Evolutionary conservation across 1,284 basidiomycete species (phyloP).

Genomic region (Ceratorhiza oryzae-sativae): DNA sequence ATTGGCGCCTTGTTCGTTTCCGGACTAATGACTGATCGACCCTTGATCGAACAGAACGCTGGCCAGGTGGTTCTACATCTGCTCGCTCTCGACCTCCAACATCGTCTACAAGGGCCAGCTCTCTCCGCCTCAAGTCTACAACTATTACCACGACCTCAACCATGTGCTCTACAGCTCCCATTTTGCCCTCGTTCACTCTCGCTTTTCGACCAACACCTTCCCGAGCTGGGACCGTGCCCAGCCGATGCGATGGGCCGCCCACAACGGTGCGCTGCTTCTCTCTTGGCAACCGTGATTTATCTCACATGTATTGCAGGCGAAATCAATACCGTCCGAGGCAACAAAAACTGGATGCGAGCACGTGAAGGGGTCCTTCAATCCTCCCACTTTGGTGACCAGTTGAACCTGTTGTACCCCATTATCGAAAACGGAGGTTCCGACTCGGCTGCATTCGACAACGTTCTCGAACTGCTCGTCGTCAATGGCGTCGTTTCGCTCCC

Average conservation of each 20-base stretch:
- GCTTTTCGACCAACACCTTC: slow-evolving; percentile 99
- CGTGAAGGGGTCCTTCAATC: slow-evolving; percentile 92
- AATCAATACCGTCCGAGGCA: slow-evolving; percentile 96
- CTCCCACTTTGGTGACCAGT: slow-evolving; percentile 86
- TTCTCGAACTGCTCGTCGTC: slow-evolving; percentile 91
- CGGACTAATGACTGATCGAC: slow-evolving; percentile 38
- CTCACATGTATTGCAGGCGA: slow-evolving; percentile 65
- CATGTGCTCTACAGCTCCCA: slow-evolving; percentile 95
- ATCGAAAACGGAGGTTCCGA: slow-evolving; percentile 94
- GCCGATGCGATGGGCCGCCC: slow-evolving; percentile 97
- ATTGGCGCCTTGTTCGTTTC: background rate
- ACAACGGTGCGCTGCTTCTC: slow-evolving; percentile 80
- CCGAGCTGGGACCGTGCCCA: slow-evolving; percentile 99
- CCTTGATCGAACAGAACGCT: slow-evolving; percentile 69
- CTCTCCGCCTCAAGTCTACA: slow-evolving; percentile 94
- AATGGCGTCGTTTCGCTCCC: slow-evolving; percentile 93
- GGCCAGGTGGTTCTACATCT: slow-evolving; percentile 96
- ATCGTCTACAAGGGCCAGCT: slow-evolving; percentile 99
- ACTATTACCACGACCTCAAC: slow-evolving; percentile 98
- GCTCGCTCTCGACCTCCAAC: slow-evolving; percentile 94
- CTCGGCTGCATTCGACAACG: slow-evolving; percentile 97
- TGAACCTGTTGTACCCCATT: slow-evolving; percentile 93
- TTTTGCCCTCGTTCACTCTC: slow-evolving; percentile 97
- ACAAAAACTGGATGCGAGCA: slow-evolving; percentile 98
- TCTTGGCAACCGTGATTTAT: background rate